Percentiles rank a stretch among this genome's conserved stretches.
phyloP scores from a whole-genome alignment of 345 rosid species.

The Linum usitatissimum region DNA sequence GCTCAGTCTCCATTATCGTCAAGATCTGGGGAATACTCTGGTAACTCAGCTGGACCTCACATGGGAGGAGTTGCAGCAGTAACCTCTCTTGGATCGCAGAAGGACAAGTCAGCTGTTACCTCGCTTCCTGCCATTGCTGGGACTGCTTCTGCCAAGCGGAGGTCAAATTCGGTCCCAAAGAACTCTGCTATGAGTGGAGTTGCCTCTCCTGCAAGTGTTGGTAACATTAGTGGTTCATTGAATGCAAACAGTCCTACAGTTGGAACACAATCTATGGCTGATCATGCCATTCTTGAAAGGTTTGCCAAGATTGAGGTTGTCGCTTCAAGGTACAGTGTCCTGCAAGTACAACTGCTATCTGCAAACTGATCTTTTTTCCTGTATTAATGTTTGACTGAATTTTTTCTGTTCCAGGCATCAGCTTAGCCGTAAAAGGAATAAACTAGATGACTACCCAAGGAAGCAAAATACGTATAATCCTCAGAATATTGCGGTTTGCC shows the following conservation, averaged over 20 bases:
- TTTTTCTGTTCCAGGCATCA: constrained; percentile 47
- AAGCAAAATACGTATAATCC: constrained; percentile 33
- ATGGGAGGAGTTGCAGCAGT: constrained; percentile 52
- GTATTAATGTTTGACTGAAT: constrained; percentile 12
- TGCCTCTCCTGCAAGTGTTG: constrained; percentile 90
- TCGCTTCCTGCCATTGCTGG: constrained; percentile 57
- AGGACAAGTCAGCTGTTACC: constrained; percentile 58
- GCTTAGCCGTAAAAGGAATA: constrained; percentile 55
- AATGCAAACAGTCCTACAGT: constrained; percentile 74
- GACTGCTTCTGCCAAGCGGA: constrained; percentile 46
- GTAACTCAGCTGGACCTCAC: constrained; percentile 72
- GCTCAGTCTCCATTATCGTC: constrained; percentile 90
- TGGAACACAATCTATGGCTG: constrained; percentile 58
- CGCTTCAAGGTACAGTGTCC: constrained; percentile 43
- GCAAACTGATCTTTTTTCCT: not conserved
- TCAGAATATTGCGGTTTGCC: constrained; percentile 25
- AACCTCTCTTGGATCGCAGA: constrained; percentile 44
- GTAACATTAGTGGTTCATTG: constrained; percentile 50
- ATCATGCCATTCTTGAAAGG: constrained; percentile 62
- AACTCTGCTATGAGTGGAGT: constrained; percentile 65
- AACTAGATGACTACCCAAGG: constrained; percentile 40
- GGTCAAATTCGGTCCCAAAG: constrained; percentile 69
- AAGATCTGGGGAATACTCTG: constrained; percentile 92
- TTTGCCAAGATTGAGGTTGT: constrained; percentile 73
- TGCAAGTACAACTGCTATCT: constrained; percentile 1